Evolutionary conservation across 805 yeast genomes (phyloP), one percentile per base, ranked within the genome.

Genomic region (Candida ipomoeae): DNA sequence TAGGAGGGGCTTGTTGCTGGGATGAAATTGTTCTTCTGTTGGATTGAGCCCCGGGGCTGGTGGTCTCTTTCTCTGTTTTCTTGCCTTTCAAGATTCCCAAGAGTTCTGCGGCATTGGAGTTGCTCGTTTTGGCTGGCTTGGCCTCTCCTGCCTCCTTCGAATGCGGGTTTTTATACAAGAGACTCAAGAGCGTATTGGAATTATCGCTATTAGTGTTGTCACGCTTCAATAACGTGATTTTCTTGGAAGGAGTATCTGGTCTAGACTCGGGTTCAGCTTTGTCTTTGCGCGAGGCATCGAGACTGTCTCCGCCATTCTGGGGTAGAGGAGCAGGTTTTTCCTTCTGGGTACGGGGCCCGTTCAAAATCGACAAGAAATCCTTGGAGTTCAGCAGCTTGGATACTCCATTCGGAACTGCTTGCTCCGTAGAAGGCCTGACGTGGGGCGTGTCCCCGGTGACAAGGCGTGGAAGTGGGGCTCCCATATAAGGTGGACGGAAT

Each of bases 61-160:
- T 14, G 8, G 18, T 15, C n/a, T 42, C 31, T 20, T 33, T 42
- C 15, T 34, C 31, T 8, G 44, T 15, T 41, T 45, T 44, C 26
- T 42, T 46, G 26, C 42, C 46, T 31, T 57, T 62, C 35, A 59
- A 52, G 11, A 58, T 40, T 10, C 55, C 61, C 53, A 59, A 55
- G 18, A 58, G 38, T 37, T 52, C 62, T 8, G 61, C 48, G 7
- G 57, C 38, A n/a, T 44, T 34, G 8, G 47, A 45, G 6, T 26
- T 14, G 7, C 20, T 2, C 42, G 35, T 20, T 13, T 33, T 36
- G n/a, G 44, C 32, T 26, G 42, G 42, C 31, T 42, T 34, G n/a
- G 54, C 23, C 33, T 40, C 42, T 14, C 48, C 44, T 4, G 43
- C 18, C 11, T 50, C 53, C 21, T 44, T 20, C 11, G 37, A 37